Conservation (phyloP, 345 rosid species). For the Euphorbia tirucalli region DNA sequence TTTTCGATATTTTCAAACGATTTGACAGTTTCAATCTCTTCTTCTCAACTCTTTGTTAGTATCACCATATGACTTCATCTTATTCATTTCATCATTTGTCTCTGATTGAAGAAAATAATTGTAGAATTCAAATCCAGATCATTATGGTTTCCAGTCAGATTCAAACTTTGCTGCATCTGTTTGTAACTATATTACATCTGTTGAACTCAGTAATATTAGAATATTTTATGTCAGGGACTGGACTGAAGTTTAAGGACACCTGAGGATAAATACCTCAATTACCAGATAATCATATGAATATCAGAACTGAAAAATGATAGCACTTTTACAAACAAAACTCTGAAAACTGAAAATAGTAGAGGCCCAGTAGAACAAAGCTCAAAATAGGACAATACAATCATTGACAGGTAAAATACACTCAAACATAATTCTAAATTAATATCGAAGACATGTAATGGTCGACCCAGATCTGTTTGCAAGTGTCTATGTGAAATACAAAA, state of each 20-base stretch:
- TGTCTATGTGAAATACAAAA: not conserved
- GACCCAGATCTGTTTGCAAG: not conserved
- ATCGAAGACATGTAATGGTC: not conserved
- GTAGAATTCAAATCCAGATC: not conserved
- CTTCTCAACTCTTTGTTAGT: not conserved
- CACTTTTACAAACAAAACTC: not conserved
- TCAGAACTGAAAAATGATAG: not conserved
- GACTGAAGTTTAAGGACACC: not conserved
- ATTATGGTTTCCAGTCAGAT: not conserved
- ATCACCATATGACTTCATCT: not conserved
- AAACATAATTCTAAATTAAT: not conserved
- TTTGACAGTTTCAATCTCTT: not conserved
- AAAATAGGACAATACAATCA: not conserved
- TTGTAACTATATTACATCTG: not conserved
- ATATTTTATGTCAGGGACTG: not conserved
- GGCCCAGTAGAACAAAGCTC: not conserved
- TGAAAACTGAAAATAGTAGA: not conserved
- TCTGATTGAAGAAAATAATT: not conserved
- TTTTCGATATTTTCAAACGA: not conserved
- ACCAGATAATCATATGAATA: not conserved
- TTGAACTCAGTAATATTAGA: not conserved
- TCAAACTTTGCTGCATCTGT: not conserved
- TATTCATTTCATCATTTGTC: not conserved
- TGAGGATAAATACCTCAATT: not conserved
- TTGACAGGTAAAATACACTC: not conserved